Conservation (phyloP, 345 rosid genomes). For the Litchi chinensis region DNA sequence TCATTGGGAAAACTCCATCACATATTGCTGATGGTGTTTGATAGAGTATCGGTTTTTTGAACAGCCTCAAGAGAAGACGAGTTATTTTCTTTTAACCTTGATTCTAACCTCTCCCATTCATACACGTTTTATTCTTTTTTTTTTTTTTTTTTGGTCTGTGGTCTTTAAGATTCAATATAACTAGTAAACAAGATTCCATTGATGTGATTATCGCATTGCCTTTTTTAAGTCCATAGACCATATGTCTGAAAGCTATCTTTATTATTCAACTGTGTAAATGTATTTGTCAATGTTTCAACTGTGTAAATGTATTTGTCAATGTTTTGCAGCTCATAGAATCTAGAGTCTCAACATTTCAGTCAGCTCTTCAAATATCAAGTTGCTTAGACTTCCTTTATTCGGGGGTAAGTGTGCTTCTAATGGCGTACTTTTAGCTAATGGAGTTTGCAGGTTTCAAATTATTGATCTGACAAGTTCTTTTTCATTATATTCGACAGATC, state of each 20-base stretch:
- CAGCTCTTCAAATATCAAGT: constrained; percentile 75
- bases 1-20: background rate
- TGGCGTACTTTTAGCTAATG: background rate
- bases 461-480: background rate
- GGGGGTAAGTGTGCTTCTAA: constrained; percentile 36
- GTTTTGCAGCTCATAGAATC: constrained; percentile 76
- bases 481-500: constrained; percentile 36
- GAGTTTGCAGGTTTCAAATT: background rate
- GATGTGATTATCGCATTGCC: background rate
- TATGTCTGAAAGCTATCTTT: background rate
- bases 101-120: too few relatives aligned
- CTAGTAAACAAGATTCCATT: background rate
- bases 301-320: constrained; percentile 6
- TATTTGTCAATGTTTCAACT: constrained; percentile 15
- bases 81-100: background rate
- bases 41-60: background rate
- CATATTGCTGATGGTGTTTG: background rate
- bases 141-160: background rate
- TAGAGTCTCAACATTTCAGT: constrained; percentile 64
- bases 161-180: background rate
- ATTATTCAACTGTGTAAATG: background rate
- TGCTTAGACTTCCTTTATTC: constrained; percentile 58
- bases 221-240: background rate
- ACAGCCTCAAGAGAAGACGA: background rate
- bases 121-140: background rate